A percentile compares a stretch with the other conserved stretches of the same genome.
phyloP scores from a whole-genome alignment of 164 flowering plant species.

The Platanus orientalis region DNA sequence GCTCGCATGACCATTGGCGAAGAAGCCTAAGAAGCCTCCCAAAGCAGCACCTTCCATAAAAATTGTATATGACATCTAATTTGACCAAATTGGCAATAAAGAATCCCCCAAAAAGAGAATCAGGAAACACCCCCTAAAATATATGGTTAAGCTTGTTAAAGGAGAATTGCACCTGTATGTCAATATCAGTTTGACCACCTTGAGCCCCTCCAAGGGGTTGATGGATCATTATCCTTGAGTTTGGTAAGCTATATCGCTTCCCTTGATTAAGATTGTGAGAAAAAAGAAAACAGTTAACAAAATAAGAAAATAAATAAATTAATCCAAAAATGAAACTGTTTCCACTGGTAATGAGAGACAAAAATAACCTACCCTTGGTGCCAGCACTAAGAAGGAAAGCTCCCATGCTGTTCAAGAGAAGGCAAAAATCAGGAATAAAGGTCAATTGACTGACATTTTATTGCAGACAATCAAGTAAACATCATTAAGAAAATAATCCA shows the following conservation, averaged over 20 bases:
- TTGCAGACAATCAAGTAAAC: too few relatives aligned
- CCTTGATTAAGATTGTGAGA: slow-evolving; percentile 35
- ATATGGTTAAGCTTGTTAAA: background rate
- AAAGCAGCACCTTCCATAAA: too few relatives aligned
- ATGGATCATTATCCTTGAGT: slow-evolving; percentile 98
- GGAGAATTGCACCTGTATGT: slow-evolving; percentile 59
- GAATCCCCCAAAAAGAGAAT: background rate
- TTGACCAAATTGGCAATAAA: background rate
- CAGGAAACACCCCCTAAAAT: background rate
- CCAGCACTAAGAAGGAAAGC: slow-evolving; percentile 94
- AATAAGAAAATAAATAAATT: too few relatives aligned
- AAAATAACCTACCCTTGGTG: slow-evolving; percentile 60
- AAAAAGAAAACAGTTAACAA: background rate
- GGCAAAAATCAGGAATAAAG: background rate
- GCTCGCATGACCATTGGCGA: too few relatives aligned
- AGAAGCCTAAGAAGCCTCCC: too few relatives aligned
- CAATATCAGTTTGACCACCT: slow-evolving; percentile 78
- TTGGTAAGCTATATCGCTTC: slow-evolving; percentile 88
- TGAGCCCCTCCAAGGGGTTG: slow-evolving; percentile 99
- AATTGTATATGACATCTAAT: too few relatives aligned
- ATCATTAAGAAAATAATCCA: background rate
- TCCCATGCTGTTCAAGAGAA: slow-evolving; percentile 67
- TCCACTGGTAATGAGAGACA: background rate
- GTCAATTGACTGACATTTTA: background rate
- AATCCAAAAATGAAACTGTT: background rate